Evolutionary conservation across 345 rosid species (phyloP).

Genomic region (Brassica napus): DNA sequence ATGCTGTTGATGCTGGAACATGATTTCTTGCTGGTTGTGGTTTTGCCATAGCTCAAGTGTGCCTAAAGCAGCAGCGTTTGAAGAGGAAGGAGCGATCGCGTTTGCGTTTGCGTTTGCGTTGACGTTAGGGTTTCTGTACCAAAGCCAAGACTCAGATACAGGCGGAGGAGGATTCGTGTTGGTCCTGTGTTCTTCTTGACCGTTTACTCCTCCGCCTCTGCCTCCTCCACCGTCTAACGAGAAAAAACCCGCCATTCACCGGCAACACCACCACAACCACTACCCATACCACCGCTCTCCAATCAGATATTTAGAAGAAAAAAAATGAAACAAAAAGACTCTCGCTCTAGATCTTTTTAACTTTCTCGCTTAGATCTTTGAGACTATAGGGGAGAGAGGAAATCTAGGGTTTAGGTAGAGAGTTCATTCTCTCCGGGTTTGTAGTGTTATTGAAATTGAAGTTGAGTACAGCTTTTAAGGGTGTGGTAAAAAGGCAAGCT

Average conservation of each 20-base stretch:
- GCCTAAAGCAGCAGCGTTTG: constrained; percentile 42
- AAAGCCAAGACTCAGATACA: constrained; percentile 51
- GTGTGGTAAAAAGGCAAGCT: constrained; percentile 28
- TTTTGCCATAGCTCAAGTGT: constrained; percentile 88
- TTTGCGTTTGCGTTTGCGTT: constrained; percentile 32
- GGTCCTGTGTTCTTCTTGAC: constrained; percentile 40
- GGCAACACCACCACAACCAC: not conserved
- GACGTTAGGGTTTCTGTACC: constrained; percentile 65
- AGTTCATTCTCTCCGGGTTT: constrained; percentile 28
- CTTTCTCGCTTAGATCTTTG: constrained; percentile 15
- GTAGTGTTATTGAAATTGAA: constrained; percentile 23
- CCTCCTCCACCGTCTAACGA: constrained; percentile 51
- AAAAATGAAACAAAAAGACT: not conserved
- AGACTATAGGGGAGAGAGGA: constrained; percentile 2
- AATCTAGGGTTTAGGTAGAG: constrained; percentile 32
- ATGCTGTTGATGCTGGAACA: constrained; percentile 45
- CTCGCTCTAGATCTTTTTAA: not conserved
- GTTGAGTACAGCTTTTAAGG: constrained; percentile 25
- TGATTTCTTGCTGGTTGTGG: constrained; percentile 49
- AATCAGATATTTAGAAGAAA: not conserved
- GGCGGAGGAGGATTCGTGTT: constrained; percentile 47
- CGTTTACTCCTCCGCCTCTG: constrained; percentile 40
- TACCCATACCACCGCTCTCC: constrained; percentile 30
- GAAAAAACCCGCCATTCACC: constrained; percentile 57
- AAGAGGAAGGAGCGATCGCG: constrained; percentile 40